Conservation (phyloP, 768 basidiomycete species). For the Artomyces pyxidatus region DNA sequence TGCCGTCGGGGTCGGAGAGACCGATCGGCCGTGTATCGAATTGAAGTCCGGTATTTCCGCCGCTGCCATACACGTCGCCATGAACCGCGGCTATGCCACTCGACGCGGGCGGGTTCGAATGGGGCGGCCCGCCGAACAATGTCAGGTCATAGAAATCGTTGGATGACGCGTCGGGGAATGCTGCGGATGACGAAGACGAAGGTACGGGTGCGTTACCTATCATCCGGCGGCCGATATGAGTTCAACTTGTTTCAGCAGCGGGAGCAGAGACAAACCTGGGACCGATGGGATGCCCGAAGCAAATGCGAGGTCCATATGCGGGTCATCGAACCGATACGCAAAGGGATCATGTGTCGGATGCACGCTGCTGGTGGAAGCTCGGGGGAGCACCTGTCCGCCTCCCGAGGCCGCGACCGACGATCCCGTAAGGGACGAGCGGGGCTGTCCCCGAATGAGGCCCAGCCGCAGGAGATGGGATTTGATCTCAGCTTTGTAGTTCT, state of each 20-base stretch:
- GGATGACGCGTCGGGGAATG: not conserved
- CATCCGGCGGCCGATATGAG: not conserved
- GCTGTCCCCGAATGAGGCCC: conserved; percentile 78
- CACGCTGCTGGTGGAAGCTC: conserved; percentile 5
- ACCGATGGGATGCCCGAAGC: conserved; percentile 11
- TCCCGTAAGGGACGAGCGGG: conserved; percentile 45
- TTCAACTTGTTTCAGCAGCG: not conserved
- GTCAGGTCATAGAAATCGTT: not conserved
- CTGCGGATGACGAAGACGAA: not conserved
- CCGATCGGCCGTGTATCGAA: conserved; percentile 8
- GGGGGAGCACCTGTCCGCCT: not conserved
- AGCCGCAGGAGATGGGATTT: conserved; percentile 72
- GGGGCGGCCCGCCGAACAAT: not conserved
- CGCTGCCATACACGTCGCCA: conserved; percentile 9
- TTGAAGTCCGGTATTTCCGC: conserved; percentile 4
- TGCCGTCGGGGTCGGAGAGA: conserved; percentile 11
- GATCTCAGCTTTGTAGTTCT: conserved; percentile 77
- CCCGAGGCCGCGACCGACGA: conserved; percentile 21
- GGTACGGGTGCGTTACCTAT: not conserved
- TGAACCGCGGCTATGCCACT: not conserved
- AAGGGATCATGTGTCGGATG: too few species aligned
- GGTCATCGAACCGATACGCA: conserved; percentile 6
- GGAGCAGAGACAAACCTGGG: conserved; percentile 2
- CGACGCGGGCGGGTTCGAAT: not conserved
- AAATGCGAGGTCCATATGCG: conserved; percentile 9